Conservation (phyloP, 257 asterid species). For the Solanum chiquidenum region DNA sequence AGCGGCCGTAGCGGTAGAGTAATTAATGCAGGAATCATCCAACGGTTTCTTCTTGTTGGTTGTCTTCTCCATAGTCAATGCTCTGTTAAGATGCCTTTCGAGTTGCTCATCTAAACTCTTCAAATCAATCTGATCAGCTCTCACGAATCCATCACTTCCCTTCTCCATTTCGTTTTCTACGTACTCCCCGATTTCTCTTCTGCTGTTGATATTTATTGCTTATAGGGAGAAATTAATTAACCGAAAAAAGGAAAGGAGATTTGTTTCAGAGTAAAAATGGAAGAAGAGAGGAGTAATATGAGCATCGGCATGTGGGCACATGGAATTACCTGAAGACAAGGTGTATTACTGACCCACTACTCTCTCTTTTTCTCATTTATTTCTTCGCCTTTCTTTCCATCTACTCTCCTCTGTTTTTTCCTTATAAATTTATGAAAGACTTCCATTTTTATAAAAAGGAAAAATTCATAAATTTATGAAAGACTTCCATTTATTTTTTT, state of each 20-base stretch:
- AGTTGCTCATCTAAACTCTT: slow-evolving; percentile 84
- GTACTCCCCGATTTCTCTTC: not conserved
- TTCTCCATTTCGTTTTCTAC: slow-evolving; percentile 44
- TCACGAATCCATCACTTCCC: slow-evolving; percentile 57
- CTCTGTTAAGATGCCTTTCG: slow-evolving; percentile 56
- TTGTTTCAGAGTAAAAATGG: not conserved
- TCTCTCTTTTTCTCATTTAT: not conserved
- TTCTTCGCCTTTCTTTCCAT: not conserved
- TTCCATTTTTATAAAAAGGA: too few relatives aligned
- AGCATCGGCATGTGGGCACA: slow-evolving; percentile 74
- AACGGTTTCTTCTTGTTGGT: slow-evolving; percentile 23
- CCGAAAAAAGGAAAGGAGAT: not conserved
- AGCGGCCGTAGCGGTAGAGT: slow-evolving; percentile 4
- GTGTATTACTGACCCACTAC: slow-evolving; percentile 30
- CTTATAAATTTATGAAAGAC: not conserved
- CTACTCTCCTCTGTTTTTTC: not conserved
- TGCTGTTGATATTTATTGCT: not conserved
- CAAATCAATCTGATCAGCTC: slow-evolving; percentile 92
- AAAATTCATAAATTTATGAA: too few relatives aligned
- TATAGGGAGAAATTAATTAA: not conserved
- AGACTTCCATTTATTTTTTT: too few relatives aligned
- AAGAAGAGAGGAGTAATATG: slow-evolving; percentile 1
- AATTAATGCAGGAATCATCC: slow-evolving; percentile 4
- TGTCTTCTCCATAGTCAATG: slow-evolving; percentile 53
- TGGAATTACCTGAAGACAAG: slow-evolving; percentile 62